Evolutionary conservation across 2,329 filamentous ascomycete species (phyloP).

Genomic region (Chrysoporthe austroafricana): DNA sequence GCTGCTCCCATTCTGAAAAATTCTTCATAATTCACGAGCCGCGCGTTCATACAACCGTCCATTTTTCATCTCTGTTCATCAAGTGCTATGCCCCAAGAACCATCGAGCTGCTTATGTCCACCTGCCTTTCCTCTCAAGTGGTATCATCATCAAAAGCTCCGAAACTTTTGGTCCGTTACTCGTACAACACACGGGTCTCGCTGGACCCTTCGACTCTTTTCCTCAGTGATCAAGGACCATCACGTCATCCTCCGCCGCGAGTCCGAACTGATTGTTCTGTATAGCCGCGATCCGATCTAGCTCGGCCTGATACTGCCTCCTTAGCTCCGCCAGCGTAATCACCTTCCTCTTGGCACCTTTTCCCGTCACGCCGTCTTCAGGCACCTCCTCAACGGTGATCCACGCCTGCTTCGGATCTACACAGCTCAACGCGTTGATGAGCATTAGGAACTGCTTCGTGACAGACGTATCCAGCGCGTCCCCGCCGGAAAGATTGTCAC

Average conservation of each 20-base stretch:
- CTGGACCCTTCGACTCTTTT: constrained; percentile 47
- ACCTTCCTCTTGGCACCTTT: constrained; percentile 66
- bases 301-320: constrained; percentile 87
- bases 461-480: constrained; percentile 66
- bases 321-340: constrained; percentile 82
- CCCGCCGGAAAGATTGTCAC: constrained; percentile 57
- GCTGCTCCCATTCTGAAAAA: neutral
- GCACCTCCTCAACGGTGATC: constrained; percentile 61
- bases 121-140: constrained; percentile 3
- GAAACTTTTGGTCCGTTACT: constrained; percentile 12
- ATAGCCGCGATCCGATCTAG: constrained; percentile 87
- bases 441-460: constrained; percentile 78
- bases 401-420: constrained; percentile 83
- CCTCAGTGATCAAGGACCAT: constrained; percentile 42
- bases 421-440: constrained; percentile 91
- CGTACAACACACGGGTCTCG: constrained; percentile 20
- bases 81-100: constrained; percentile 9
- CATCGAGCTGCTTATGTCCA: neutral
- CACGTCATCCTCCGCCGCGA: constrained; percentile 58
- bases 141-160: constrained; percentile 23
- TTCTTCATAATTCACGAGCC: neutral
- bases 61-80: constrained; percentile 9
- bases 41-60: constrained; percentile 9
- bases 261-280: constrained; percentile 86
- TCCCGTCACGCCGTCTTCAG: constrained; percentile 25